Conservation (phyloP, 805 yeast genomes). For the Zygoascus ofunaensis region DNA sequence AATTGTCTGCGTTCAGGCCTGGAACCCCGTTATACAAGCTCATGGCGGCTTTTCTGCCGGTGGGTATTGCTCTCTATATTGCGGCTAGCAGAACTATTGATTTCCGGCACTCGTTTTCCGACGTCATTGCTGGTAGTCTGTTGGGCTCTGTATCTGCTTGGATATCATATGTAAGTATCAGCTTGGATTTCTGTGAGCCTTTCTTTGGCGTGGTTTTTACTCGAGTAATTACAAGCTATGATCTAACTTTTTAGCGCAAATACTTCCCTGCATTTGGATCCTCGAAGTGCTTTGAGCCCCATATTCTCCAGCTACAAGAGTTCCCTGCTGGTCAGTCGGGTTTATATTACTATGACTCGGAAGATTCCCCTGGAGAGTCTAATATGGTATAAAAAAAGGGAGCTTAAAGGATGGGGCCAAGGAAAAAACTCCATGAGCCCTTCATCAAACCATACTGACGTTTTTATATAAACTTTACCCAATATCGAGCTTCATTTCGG, state of each 20-base stretch:
- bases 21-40: conserved; percentile 22
- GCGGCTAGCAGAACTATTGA: conserved; percentile 83
- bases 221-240: background rate
- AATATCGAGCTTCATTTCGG: too few relatives aligned
- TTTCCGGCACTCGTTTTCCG: conserved; percentile 88
- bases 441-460: too few relatives aligned
- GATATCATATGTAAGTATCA: conserved; percentile 29
- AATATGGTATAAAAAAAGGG: background rate
- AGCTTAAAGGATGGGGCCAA: too few relatives aligned
- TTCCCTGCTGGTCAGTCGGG: background rate
- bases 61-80: conserved; percentile 58
- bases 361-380: background rate
- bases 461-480: too few relatives aligned
- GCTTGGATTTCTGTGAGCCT: too few relatives aligned
- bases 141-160: conserved; percentile 57
- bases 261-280: conserved; percentile 16
- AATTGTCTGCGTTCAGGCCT: conserved; percentile 34
- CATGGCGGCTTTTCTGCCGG: conserved; percentile 14
- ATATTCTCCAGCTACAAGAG: conserved; percentile 3
- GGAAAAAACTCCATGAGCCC: too few relatives aligned
- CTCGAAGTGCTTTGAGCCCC: conserved; percentile 13
- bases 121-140: conserved; percentile 62
- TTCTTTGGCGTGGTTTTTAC: background rate
- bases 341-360: background rate
- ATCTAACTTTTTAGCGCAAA: conserved; percentile 7